Evolutionary conservation across 2,329 filamentous ascomycete species (phyloP).

Genomic region (Zymoseptoria pseudotritici): DNA sequence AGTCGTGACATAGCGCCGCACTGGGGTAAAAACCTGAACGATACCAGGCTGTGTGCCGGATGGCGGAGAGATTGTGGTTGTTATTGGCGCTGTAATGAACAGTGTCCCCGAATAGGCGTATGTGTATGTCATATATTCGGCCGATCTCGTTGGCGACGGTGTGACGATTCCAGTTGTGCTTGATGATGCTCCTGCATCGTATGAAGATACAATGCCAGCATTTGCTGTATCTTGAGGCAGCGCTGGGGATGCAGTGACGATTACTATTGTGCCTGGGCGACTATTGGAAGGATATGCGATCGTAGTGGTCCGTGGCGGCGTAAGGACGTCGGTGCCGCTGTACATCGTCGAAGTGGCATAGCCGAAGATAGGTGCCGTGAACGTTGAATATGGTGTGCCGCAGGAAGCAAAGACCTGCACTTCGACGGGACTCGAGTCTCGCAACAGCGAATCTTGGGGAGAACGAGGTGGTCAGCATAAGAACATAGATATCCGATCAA

Average conservation of each 20-base stretch:
- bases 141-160: constrained; percentile 4
- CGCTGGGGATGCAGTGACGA: background rate
- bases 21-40: background rate
- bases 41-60: background rate
- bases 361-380: background rate
- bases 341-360: background rate
- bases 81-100: background rate
- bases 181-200: background rate
- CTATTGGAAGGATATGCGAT: background rate
- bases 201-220: no score
- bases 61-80: background rate
- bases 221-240: no score
- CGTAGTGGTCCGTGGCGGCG: background rate
- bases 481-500: background rate
- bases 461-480: background rate
- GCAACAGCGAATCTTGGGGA: background rate
- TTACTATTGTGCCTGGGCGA: background rate
- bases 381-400: background rate
- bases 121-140: constrained; percentile 7
- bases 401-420: background rate
- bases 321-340: background rate
- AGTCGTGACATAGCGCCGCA: background rate
- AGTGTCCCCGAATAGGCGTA: background rate
- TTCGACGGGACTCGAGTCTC: background rate
- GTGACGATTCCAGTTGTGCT: background rate